Evolutionary conservation across 768 basidiomycete species (phyloP).

Genomic region (Clavaria fumosa): DNA sequence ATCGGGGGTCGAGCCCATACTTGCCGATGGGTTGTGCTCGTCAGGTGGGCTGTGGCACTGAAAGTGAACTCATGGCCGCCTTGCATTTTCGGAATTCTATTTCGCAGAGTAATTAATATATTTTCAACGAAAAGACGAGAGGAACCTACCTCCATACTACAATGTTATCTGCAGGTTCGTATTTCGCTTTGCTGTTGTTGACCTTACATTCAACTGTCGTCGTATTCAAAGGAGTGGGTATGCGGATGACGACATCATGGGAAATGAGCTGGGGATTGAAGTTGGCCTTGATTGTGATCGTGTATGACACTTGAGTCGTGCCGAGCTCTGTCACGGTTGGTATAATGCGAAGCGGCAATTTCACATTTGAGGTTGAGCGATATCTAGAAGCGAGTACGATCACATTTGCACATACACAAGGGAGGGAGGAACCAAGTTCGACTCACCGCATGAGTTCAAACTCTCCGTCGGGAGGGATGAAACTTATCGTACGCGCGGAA

Average conservation of each 20-base stretch:
- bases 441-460: slow-evolving; percentile 93
- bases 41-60: slow-evolving; percentile 66
- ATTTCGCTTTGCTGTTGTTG: slow-evolving; percentile 89
- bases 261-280: slow-evolving; percentile 89
- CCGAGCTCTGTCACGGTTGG: slow-evolving; percentile 89
- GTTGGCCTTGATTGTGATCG: slow-evolving; percentile 72
- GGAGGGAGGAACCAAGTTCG: not conserved
- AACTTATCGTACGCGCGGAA: slow-evolving; percentile 84
- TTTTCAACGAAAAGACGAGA: not conserved
- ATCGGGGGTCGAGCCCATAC: slow-evolving; percentile 98
- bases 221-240: slow-evolving; percentile 94
- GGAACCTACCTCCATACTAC: slow-evolving; percentile 90
- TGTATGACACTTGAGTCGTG: slow-evolving; percentile 82
- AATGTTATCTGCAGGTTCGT: slow-evolving; percentile 89
- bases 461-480: slow-evolving; percentile 96
- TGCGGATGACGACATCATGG: slow-evolving; percentile 80
- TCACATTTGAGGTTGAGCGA: slow-evolving; percentile 90
- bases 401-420: slow-evolving; percentile 1
- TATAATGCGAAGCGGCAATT: slow-evolving; percentile 79
- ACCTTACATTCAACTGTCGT: slow-evolving; percentile 88
- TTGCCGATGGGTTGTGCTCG: slow-evolving; percentile 82
- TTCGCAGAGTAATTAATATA: slow-evolving; percentile 3
- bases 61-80: slow-evolving; percentile 86
- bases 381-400: slow-evolving; percentile 42
- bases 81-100: slow-evolving; percentile 83